Base-by-base conservation (phyloP, 202 grass and related monocot species). In the Bolboschoenoplectus hybrid region DNA sequence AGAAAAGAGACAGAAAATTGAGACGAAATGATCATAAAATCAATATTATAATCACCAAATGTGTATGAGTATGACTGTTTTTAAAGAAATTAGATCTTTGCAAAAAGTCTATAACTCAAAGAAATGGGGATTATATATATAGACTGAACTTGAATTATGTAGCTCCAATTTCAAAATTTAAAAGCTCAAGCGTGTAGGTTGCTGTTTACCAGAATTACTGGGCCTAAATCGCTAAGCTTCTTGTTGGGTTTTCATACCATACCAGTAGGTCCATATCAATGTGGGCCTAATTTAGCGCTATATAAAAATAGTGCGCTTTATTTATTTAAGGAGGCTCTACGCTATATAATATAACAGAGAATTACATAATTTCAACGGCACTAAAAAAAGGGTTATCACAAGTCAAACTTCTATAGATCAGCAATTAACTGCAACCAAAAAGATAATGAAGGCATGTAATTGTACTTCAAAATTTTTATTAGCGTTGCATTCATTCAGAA, bases 341-440 rank as follows among this genome's bases (percentile, higher is more conserved):
- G 55, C 34, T 10, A 45, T 69, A 69, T 69, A 70, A 63, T 13
- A 16, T 6, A 51, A 3, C 53, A 56, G 9, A 56, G 53, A 45
- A 46, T 71, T 19, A 46, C 68, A 71, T 71, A 14, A 71, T 71
- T 71, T 17, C 40, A 70, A 2, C 16, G 2, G 13, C 8, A 26
- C 26, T 26, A 26, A 26, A 26, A 26, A 26, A 26, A 26, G 26
- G 26, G 26, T 9, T 74, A 49, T 74, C 70, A 74, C n/a, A 20
- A 74, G 46, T 32, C 70, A 50, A 74, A 73, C 17, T 34, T 74
- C 19, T 34, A 74, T 79, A 79, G 7, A 58, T n/a, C 35, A 79
- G 34, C 38, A 79, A 41, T 39, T 12, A 50, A 58, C 12, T 38
- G 50, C 36, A 76, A 55, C 9, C 39, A 76, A 52, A 55, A 11